These are phyloP conservation scores for Ephemerocybe angulata DNA, from an alignment of 768 basidiomycete species.

Conservation along the genomic window DNA sequence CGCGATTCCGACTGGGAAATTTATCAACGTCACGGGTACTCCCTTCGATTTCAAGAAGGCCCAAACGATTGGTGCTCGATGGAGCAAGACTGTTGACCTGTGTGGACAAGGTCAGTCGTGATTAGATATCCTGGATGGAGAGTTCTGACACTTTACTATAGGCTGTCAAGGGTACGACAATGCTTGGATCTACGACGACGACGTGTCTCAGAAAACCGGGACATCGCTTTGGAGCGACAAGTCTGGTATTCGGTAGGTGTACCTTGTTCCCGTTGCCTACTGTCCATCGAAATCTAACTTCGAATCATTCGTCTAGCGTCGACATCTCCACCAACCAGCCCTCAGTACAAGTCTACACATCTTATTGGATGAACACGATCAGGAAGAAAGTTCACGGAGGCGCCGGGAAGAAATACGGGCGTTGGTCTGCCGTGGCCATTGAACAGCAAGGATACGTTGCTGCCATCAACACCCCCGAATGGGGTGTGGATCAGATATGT, in stretches of 20 bases:
- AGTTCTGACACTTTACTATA: too few relatives aligned
- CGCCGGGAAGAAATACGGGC: constrained; percentile 36
- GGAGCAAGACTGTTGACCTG: constrained; percentile 29
- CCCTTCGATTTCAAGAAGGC: constrained; percentile 41
- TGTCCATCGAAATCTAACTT: background rate
- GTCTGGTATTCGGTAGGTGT: constrained; percentile 44
- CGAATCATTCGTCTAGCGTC: constrained; percentile 38
- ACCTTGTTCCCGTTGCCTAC: background rate
- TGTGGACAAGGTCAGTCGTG: constrained; percentile 25
- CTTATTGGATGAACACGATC: constrained; percentile 42
- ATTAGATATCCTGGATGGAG: too few relatives aligned
- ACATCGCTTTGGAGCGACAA: constrained; percentile 44
- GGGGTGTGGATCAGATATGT: constrained; percentile 53
- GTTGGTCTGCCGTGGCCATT: constrained; percentile 45
- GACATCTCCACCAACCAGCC: constrained; percentile 51
- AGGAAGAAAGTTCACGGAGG: constrained; percentile 50
- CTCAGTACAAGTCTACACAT: constrained; percentile 48
- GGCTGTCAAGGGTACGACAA: constrained; percentile 49
- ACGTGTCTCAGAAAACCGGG: constrained; percentile 22
- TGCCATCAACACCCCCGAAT: constrained; percentile 55
- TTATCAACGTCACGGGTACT: constrained; percentile 25
- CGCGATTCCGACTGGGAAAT: constrained; percentile 37
- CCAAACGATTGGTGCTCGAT: constrained; percentile 29
- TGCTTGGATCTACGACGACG: constrained; percentile 46
- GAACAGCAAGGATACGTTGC: constrained; percentile 53